phyloP scores from a whole-genome alignment of 1,139 yeast species.

The Debaryomyces sp. region DNA sequence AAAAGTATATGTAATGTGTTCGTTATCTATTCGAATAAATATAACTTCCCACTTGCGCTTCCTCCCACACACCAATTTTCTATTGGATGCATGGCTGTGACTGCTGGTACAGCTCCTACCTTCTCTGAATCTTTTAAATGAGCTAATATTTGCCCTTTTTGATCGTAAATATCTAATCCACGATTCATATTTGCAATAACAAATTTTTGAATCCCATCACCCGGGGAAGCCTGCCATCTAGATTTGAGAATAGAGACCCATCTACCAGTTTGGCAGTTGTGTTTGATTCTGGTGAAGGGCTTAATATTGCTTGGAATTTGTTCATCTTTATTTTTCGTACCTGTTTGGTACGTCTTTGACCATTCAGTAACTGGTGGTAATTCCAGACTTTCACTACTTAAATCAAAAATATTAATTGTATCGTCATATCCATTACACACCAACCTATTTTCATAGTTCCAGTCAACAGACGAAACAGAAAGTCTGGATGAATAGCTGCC shows the following conservation, averaged over 20 bases:
- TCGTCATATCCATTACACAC: conserved; percentile 96
- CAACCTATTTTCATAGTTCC: conserved; percentile 74
- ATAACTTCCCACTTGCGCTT: conserved; percentile 90
- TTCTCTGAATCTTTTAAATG: conserved; percentile 57
- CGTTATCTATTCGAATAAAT: conserved; percentile 47
- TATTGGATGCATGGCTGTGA: conserved; percentile 76
- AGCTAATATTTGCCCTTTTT: conserved; percentile 75
- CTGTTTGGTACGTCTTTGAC: conserved; percentile 24
- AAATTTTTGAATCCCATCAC: conserved; percentile 77
- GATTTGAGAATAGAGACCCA: conserved; percentile 95
- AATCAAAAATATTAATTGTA: conserved; percentile 59
- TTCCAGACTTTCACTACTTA: conserved; percentile 20
- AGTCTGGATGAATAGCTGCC: conserved; percentile 74
- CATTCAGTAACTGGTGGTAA: conserved; percentile 30
- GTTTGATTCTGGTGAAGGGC: conserved; percentile 68
- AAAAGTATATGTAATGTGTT: neutral
- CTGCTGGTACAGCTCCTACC: conserved; percentile 93
- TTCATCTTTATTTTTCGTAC: conserved; percentile 20
- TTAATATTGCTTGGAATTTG: conserved; percentile 37
- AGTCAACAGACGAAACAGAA: conserved; percentile 83
- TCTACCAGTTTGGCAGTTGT: conserved; percentile 93
- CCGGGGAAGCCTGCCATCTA: conserved; percentile 74
- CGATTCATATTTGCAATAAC: conserved; percentile 93
- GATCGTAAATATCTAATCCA: conserved; percentile 77
- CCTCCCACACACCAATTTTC: conserved; percentile 93